Evolutionary conservation across 495 filamentous ascomycete species (phyloP), one percentile per base, ranked within the genome.

Genomic region (Penicillium egyptiacum): DNA sequence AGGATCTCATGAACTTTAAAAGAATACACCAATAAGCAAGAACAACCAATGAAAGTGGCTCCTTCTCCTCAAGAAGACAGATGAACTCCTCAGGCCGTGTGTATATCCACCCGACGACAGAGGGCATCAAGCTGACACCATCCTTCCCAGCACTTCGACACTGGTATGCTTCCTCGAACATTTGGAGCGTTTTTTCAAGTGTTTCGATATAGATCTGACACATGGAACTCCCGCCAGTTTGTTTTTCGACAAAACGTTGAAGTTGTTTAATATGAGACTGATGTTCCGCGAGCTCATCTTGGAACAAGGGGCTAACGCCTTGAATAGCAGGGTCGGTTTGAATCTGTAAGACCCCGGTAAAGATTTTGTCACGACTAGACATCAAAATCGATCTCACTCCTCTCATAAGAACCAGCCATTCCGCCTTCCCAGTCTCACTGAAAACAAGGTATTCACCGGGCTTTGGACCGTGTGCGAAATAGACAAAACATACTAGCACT

Each of bases 371-470:
- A 12, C 51, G 67, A 1, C 64, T 48, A 6, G 59, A 52, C 9
- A 30, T 25, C 2, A 79, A 31, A 9, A 79, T 74, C 0, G 64
- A 60, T 6, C 68, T 69, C 43, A 81, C 78, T 0, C 78, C 78
- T 7, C 68, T 65, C 59, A 81, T 69, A 17, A 79, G 67, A 11
- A 75, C 68, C 5, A 71, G 63, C 78, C 77, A 81, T 53, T 80
- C 75, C 1, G 72, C 63, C 17, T 67, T 61, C 0, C 75, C 75
- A 3, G 45, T 56, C 5, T 67, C 59, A 49, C 70, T 71, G 65
- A 79, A 79, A n/a, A 79, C 65, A 11, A 79, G 70, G 41, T 74
- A 78, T 43, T 78, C 73, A 12, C 73, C 75, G 0, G 45, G 37
- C 3, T 65, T 62, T 0, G 76, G 75, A 0, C 76, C 75, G 22